phyloP scores from a whole-genome alignment of 192 early-diverging fungal species.

The Thamnidium elegans region DNA sequence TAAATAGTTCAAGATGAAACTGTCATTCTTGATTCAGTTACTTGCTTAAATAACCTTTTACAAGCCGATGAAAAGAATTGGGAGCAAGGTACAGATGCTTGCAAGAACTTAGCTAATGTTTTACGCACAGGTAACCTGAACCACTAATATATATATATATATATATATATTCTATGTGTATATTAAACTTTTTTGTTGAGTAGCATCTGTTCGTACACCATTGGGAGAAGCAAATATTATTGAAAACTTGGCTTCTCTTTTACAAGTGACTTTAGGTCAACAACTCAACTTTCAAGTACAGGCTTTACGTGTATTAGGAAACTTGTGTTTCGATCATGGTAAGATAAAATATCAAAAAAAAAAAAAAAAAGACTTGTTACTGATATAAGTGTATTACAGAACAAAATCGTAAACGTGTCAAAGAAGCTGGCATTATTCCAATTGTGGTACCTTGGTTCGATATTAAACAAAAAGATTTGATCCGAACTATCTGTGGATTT shows the following conservation, averaged over 20 bases:
- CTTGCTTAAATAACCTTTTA: too few relatives aligned
- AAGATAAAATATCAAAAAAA: conserved; percentile 5
- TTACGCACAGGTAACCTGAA: conserved; percentile 7
- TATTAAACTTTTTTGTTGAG: background rate
- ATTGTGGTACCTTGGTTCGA: conserved; percentile 29
- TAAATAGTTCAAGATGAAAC: too few relatives aligned
- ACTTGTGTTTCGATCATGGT: conserved; percentile 56
- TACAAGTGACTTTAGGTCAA: conserved; percentile 23
- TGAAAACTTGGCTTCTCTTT: conserved; percentile 33
- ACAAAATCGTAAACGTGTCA: conserved; percentile 42
- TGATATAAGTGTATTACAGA: conserved; percentile 28
- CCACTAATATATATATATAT: background rate
- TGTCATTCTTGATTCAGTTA: too few relatives aligned
- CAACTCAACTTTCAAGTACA: conserved; percentile 32
- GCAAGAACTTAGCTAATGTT: conserved; percentile 8
- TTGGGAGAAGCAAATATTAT: conserved; percentile 43
- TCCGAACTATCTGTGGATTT: conserved; percentile 44
- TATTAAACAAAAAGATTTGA: conserved; percentile 30
- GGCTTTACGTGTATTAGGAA: conserved; percentile 49
- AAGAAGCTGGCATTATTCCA: conserved; percentile 35
- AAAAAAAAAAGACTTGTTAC: background rate
- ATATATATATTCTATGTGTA: background rate
- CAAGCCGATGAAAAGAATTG: background rate
- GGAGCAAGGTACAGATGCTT: background rate
- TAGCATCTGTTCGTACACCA: conserved; percentile 43